Percentiles rank a stretch among this genome's conserved stretches.
Evolutionary conservation across 2,329 filamentous ascomycete genomes (phyloP).

Genomic region (Fusarium gaditjirri): DNA sequence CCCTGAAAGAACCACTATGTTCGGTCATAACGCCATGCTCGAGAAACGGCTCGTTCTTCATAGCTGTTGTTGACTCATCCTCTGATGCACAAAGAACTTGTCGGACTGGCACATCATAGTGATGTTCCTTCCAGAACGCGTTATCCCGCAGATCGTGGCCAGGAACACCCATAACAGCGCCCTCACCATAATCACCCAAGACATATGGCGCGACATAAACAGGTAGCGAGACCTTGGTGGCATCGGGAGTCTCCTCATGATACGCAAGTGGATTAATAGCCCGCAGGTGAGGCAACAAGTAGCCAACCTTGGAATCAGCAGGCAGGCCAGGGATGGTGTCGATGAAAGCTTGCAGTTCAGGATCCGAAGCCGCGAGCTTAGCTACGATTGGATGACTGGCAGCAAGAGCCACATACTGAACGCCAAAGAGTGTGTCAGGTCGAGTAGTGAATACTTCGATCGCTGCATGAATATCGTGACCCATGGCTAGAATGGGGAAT

Average conservation of each 20-base stretch:
- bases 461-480: conserved; percentile 54
- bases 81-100: conserved; percentile 68
- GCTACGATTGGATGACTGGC: conserved; percentile 76
- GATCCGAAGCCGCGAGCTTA: conserved; percentile 67
- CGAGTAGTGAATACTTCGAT: conserved; percentile 86
- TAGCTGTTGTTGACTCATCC: conserved; percentile 57
- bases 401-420: conserved; percentile 85
- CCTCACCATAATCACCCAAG: conserved; percentile 84
- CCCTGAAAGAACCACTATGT: conserved; percentile 72
- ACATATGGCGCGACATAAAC: conserved; percentile 89
- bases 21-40: conserved; percentile 75
- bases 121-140: conserved; percentile 81
- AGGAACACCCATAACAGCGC: conserved; percentile 92
- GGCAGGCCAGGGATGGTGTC: conserved; percentile 67
- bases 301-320: conserved; percentile 72
- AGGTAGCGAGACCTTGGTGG: conserved; percentile 69
- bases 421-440: conserved; percentile 87
- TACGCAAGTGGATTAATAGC: conserved; percentile 75
- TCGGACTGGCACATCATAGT: conserved; percentile 67
- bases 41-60: conserved; percentile 66
- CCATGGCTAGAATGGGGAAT: conserved; percentile 68
- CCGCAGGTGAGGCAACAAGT: conserved; percentile 68
- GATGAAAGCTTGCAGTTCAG: conserved; percentile 74
- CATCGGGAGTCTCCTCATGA: conserved; percentile 60
- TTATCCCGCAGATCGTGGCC: conserved; percentile 84